A percentile compares a stretch with the other conserved stretches of the same genome.
Conservation (phyloP, 371 early-diverging fungal genomes). For the Homolaphlyctis polyrhiza region DNA sequence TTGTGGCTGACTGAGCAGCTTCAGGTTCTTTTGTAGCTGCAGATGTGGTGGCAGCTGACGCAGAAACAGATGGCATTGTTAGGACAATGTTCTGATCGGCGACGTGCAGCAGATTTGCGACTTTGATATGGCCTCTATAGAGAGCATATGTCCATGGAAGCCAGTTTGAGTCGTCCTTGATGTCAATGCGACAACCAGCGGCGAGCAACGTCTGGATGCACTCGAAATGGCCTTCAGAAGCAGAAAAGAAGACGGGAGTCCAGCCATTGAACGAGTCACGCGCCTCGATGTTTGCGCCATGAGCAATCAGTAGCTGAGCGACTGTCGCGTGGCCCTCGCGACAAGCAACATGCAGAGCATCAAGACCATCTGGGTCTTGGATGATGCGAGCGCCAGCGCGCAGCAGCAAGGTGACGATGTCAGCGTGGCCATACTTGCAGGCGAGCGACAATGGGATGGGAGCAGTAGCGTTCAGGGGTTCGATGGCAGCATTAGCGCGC, state of each 20-base stretch:
- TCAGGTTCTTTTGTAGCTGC: too few relatives aligned
- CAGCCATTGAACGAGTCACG: slow-evolving; percentile 88
- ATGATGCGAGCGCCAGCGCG: slow-evolving; percentile 63
- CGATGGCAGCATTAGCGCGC: slow-evolving; percentile 53
- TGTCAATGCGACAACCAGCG: slow-evolving; percentile 71
- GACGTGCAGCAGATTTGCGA: slow-evolving; percentile 39
- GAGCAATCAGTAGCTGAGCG: slow-evolving; percentile 64
- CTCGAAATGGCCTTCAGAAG: slow-evolving; percentile 82
- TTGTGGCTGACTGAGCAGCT: neutral
- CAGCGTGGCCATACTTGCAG: slow-evolving; percentile 83
- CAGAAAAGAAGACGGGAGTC: slow-evolving; percentile 94
- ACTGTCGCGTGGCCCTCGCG: slow-evolving; percentile 80
- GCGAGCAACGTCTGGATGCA: slow-evolving; percentile 75
- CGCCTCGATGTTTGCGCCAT: slow-evolving; percentile 69
- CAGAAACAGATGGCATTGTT: neutral
- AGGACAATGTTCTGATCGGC: slow-evolving; percentile 3
- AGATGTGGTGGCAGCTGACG: neutral
- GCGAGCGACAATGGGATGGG: slow-evolving; percentile 74
- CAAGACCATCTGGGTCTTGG: slow-evolving; percentile 69
- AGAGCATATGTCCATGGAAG: slow-evolving; percentile 60
- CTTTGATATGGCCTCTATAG: slow-evolving; percentile 41
- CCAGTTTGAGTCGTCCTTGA: slow-evolving; percentile 78
- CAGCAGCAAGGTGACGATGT: slow-evolving; percentile 75
- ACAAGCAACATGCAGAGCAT: slow-evolving; percentile 83
- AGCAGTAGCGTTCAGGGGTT: slow-evolving; percentile 54